Evolutionary conservation across 2,329 filamentous ascomycete genomes (phyloP).

Genomic region (Fusarium burgessii): DNA sequence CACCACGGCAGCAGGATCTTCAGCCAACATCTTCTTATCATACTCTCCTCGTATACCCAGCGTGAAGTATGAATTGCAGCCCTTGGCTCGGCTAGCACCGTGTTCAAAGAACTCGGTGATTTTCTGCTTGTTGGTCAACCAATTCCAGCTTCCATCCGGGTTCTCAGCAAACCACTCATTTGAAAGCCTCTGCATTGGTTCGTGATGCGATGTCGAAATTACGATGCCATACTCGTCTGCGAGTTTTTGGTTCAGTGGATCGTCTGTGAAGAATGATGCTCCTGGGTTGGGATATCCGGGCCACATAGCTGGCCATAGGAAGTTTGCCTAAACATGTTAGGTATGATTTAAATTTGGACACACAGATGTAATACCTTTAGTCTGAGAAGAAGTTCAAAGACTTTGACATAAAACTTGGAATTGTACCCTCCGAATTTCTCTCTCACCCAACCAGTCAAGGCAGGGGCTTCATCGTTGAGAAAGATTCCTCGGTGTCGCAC

Average conservation of each 20-base stretch:
- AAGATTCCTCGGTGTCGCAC: slow-evolving; percentile 72
- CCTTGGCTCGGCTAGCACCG: slow-evolving; percentile 13
- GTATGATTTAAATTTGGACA: rapidly evolving
- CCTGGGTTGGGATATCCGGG: slow-evolving; percentile 60
- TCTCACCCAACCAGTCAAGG: slow-evolving; percentile 67
- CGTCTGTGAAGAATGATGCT: slow-evolving; percentile 72
- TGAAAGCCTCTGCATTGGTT: slow-evolving; percentile 32
- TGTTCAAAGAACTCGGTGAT: slow-evolving; percentile 30
- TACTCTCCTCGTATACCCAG: slow-evolving; percentile 34
- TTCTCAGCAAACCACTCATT: slow-evolving; percentile 35
- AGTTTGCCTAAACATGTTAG: slow-evolving; percentile 60
- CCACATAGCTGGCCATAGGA: slow-evolving; percentile 77
- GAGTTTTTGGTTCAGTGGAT: slow-evolving; percentile 66
- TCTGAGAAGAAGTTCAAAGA: slow-evolving; percentile 67
- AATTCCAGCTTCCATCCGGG: slow-evolving; percentile 30
- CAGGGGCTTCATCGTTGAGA: slow-evolving; percentile 65
- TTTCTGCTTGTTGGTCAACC: slow-evolving; percentile 28
- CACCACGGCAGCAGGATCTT: slow-evolving; percentile 26
- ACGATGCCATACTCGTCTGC: slow-evolving; percentile 58
- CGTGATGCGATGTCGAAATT: slow-evolving; percentile 32
- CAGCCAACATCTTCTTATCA: slow-evolving; percentile 17
- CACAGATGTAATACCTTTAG: slow-evolving; percentile 3
- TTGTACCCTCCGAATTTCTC: slow-evolving; percentile 63
- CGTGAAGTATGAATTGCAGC: slow-evolving; percentile 31
- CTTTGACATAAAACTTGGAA: slow-evolving; percentile 68